phyloP scores from a whole-genome alignment of 345 rosid species.

The Lepidium sativum region DNA sequence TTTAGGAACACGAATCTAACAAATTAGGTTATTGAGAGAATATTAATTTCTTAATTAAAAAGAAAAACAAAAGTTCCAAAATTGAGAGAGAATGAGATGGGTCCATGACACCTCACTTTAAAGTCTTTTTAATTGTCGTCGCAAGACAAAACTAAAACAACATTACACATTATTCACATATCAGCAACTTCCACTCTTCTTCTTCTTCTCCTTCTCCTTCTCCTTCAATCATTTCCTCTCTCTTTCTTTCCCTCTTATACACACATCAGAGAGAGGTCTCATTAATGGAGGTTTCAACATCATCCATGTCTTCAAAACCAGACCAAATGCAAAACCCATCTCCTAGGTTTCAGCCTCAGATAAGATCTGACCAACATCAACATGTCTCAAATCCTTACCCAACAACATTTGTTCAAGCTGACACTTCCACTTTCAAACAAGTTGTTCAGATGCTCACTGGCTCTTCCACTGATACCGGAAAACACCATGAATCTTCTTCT shows the following conservation, averaged over 20 bases:
- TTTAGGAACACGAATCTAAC: conserved; percentile 18
- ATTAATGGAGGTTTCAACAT: conserved; percentile 46
- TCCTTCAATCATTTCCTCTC: conserved; percentile 17
- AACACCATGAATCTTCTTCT: conserved; percentile 47
- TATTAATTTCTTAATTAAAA: background rate
- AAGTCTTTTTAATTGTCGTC: conserved; percentile 28
- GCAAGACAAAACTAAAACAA: conserved; percentile 26
- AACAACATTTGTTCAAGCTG: conserved; percentile 86
- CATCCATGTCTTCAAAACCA: conserved; percentile 29
- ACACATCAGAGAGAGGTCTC: conserved; percentile 8
- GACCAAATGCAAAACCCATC: conserved; percentile 40
- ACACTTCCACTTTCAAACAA: conserved; percentile 76
- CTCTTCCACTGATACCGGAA: conserved; percentile 44
- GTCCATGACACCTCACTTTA: conserved; percentile 33
- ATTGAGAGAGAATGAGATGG: conserved; percentile 16
- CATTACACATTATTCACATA: conserved; percentile 26
- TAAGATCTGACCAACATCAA: conserved; percentile 42
- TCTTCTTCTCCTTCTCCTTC: conserved; percentile 8
- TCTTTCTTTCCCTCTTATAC: conserved; percentile 9
- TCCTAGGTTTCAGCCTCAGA: conserved; percentile 34
- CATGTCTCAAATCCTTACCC: conserved; percentile 73
- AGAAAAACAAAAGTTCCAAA: background rate
- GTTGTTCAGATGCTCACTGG: conserved; percentile 95
- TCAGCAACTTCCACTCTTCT: conserved; percentile 28
- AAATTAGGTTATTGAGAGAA: background rate